Base-by-base conservation (phyloP, 1,284 basidiomycete genomes). In the Wolfiporia cocos region DNA sequence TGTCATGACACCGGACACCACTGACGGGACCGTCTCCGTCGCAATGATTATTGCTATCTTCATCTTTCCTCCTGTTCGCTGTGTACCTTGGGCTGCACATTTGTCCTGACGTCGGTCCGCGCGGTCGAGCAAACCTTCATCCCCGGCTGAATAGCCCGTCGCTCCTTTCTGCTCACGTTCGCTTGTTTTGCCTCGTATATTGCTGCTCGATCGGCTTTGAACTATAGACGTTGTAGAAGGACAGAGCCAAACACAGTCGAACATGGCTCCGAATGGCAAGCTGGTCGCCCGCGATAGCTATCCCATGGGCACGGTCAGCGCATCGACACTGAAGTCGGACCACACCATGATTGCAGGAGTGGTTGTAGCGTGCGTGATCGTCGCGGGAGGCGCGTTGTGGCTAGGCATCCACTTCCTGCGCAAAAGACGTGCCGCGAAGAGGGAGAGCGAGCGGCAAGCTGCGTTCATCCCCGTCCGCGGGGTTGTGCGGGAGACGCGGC, bases 281-380 rank as follows among this genome's bases (percentile, higher is more conserved):
- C 11, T 20, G 43, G n/a, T 50, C 38, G 45, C 53, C 50, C 37
- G 53, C 48, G 24, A 21, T 43, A 39, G 62, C 70, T 47, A 61
- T 61, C 32, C 71, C 59, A 22, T n/a, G n/a, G n/a, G n/a, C n/a
- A n/a, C n/a, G 74, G 45, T 3, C 74, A 73, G 30, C 66, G 67
- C 39, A 75, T 68, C 39, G 66, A 69, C 21, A 74, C 62, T 51
- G 74, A 76, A 19, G 69, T 67, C 14, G 67, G 61, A 26, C 60
- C 64, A 36, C 64, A 28, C 14, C 26, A 28, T 28, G 26, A 2
- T 81, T 39, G 69, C 60, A 39, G 77, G 73, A 11, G 68, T 76
- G 50, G 61, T 63, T 11, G 49, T 76, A 7, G 67, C 67, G n/a
- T 69, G 63, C n/a, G 55, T 65, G 31, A 49, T 69, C 39, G 44